Percentiles rank a stretch among this genome's conserved stretches.
Conservation (phyloP, 2,329 filamentous ascomycete species). For the Penicillium sp. region DNA sequence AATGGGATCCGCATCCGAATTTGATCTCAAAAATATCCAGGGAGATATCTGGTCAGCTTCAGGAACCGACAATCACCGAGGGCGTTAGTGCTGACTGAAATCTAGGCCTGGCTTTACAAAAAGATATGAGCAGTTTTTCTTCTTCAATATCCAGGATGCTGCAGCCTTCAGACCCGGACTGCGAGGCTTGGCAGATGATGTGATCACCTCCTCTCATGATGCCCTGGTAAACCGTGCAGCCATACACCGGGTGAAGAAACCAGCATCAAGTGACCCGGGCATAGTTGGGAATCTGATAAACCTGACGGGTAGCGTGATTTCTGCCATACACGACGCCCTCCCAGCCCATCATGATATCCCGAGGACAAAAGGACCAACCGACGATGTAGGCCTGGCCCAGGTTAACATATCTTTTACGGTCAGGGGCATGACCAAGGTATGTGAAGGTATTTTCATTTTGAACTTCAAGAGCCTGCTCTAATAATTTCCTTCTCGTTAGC, state of each 20-base stretch:
- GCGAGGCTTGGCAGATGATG: neutral
- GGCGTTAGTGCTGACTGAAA: neutral
- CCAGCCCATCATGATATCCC: neutral
- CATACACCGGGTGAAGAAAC: slow-evolving; percentile 2
- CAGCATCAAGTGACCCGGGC: neutral
- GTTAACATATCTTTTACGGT: slow-evolving; percentile 15
- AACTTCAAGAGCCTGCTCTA: neutral
- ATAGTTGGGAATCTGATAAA: neutral
- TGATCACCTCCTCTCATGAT: slow-evolving; percentile 2
- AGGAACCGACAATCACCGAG: neutral
- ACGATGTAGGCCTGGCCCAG: neutral
- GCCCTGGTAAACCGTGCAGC: neutral
- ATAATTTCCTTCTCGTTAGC: neutral
- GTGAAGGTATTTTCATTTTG: neutral
- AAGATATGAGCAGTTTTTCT: slow-evolving; percentile 7
- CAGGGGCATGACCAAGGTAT: slow-evolving; percentile 13
- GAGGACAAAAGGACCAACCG: neutral
- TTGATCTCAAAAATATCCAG: neutral
- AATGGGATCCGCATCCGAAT: neutral
- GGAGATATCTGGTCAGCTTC: slow-evolving; percentile 17
- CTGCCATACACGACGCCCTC: neutral
- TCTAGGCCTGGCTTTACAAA: slow-evolving; percentile 17
- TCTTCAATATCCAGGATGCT: slow-evolving; percentile 7
- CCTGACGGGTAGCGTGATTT: neutral
- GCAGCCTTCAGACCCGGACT: slow-evolving; percentile 5